Conservation (phyloP, 257 asterid genomes). For the Solanum bukasovii region DNA sequence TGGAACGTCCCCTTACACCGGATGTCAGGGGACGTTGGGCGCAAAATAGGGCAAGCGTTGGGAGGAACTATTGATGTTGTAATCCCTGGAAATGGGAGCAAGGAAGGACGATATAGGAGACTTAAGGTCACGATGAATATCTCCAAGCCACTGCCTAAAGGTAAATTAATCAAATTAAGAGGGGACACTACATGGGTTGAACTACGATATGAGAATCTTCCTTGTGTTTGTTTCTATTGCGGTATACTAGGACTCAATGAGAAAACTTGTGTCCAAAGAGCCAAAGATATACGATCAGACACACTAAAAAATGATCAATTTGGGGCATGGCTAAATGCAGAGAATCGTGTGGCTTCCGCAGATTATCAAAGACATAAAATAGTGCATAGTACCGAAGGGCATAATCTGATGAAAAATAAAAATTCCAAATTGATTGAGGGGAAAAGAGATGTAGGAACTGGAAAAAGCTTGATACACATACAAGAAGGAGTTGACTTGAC, state of each 20-base stretch:
- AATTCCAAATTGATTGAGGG: too few relatives aligned
- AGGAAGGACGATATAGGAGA: neutral
- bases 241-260: neutral
- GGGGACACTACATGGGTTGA: neutral
- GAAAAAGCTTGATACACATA: too few relatives aligned
- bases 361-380: neutral
- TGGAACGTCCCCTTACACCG: neutral
- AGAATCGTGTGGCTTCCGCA: neutral
- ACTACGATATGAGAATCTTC: too few relatives aligned
- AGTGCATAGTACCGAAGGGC: too few relatives aligned
- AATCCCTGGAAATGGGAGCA: neutral
- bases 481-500: too few relatives aligned
- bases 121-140: neutral
- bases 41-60: neutral
- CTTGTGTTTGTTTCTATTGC: neutral
- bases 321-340: neutral
- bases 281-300: too few relatives aligned
- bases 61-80: neutral
- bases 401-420: too few relatives aligned
- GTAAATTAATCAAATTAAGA: too few relatives aligned
- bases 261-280: neutral
- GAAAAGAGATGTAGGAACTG: too few relatives aligned
- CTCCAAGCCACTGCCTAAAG: neutral
- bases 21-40: neutral
- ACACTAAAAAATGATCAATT: too few relatives aligned